phyloP scores from a whole-genome alignment of 2,329 filamentous ascomycete species.

The Trichoderma sp. region DNA sequence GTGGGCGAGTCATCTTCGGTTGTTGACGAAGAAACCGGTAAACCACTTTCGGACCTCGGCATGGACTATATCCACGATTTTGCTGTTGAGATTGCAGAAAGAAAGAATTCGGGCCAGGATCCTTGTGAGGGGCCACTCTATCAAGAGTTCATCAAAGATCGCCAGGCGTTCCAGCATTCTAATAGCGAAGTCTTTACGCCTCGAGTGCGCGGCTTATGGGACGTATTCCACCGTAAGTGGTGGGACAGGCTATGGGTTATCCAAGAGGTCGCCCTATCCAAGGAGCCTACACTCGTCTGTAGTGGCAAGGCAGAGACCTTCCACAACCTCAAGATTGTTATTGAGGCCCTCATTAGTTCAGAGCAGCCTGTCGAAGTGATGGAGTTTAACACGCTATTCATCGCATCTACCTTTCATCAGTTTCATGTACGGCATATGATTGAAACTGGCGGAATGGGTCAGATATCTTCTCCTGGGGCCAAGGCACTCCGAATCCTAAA shows the following conservation, averaged over 20 bases:
- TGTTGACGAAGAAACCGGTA: not conserved
- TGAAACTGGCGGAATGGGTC: not conserved
- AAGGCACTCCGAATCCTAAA: slow-evolving; percentile 6
- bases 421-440: slow-evolving; percentile 3
- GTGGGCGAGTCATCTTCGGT: not conserved
- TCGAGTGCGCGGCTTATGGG: slow-evolving; percentile 6
- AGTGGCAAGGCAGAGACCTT: not conserved
- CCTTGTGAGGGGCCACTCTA: not conserved
- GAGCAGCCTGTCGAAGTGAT: not conserved
- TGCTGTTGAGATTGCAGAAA: not conserved
- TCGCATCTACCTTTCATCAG: slow-evolving; percentile 5
- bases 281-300: not conserved
- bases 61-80: not conserved
- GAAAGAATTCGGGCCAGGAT: not conserved
- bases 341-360: not conserved
- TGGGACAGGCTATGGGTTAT: slow-evolving; percentile 13
- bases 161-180: not conserved
- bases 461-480: not conserved
- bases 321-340: slow-evolving; percentile 9
- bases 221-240: slow-evolving; percentile 7
- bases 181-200: slow-evolving; percentile 1
- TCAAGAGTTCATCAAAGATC: not conserved
- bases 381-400: not conserved
- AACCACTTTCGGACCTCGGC: not conserved
- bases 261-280: slow-evolving; percentile 2